Base-by-base conservation (phyloP, 2,329 filamentous ascomycete genomes). In the Lithohypha guttulata region DNA sequence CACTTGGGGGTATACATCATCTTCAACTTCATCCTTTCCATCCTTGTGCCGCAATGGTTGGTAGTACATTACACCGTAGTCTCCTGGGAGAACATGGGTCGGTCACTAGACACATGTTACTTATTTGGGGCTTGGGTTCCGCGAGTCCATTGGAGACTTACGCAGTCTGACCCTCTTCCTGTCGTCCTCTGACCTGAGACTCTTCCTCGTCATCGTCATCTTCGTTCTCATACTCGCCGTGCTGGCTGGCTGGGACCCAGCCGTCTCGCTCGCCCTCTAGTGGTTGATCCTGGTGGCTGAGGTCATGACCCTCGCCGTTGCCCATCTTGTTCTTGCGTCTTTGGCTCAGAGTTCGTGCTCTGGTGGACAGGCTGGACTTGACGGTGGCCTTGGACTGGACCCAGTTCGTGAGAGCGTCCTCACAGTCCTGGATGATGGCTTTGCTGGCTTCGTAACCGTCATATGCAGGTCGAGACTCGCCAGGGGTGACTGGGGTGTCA, bases 401-500 rank as follows among this genome's bases (percentile, higher is more conserved):
- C 91, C 91, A 98, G 70, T 94, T 95, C 60, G 86, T 95, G 45
- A 98, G 78, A 2, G 91, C 76, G 59, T 96, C 87, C 65, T 98
- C 91, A 62, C 91, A 98, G 64, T 98, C 91, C 67, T 98, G 91
- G 56, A 98, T 96, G 64, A 98, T 96, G 48, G 76, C 89, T 68
- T 95, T 96, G 74, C 84, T 93, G 46, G 87, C 87, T 62, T 98
- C 91, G 59, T 98, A 98, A 46, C 91, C 91, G 56, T 98, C 91
- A 58, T 98, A 98, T 1, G 91, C 87, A 38, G 84, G 77, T 48
- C 91, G 83, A 14, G 89, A 96, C 72, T 98, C 91, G 52, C 91
- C 91, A 17, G 91, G 91, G 4, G 91, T 98, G 40, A 98, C 91
- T 2, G 91, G 91, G 5, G 84, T 93, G 59, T 98, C 91, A 58